These are phyloP conservation scores for Trichomonascaceae sp. DNA, from an alignment of 1,139 yeast species.

Conservation along the genomic window DNA sequence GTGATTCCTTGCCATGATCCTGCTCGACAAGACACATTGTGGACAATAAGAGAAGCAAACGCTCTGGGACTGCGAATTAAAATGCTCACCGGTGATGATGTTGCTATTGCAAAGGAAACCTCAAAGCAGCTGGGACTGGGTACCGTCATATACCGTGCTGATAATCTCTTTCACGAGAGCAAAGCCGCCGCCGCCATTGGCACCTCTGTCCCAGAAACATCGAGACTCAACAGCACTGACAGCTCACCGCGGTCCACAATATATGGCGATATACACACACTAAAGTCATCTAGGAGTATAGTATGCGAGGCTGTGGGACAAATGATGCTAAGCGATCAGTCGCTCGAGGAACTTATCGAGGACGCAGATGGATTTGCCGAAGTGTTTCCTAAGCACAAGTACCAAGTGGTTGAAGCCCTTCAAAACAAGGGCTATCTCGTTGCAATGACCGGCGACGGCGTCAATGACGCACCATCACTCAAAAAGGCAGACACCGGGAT, in stretches of 20 bases:
- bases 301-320: not conserved
- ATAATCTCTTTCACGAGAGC: not conserved
- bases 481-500: constrained; percentile 75
- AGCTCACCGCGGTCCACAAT: too few species aligned
- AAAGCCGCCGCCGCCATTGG: not conserved
- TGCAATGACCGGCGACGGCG: constrained; percentile 80
- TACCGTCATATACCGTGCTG: constrained; percentile 56
- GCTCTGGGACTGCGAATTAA: constrained; percentile 52
- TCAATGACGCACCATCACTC: constrained; percentile 66
- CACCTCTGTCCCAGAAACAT: not conserved
- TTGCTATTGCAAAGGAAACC: constrained; percentile 63
- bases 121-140: constrained; percentile 61
- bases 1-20: constrained; percentile 68
- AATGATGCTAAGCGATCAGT: constrained; percentile 38
- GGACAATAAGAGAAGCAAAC: constrained; percentile 55
- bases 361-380: constrained; percentile 74
- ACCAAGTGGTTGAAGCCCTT: constrained; percentile 65
- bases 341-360: constrained; percentile 65
- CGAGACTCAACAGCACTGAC: not conserved
- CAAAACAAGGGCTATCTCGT: constrained; percentile 68
- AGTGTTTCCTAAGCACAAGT: constrained; percentile 74
- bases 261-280: too few species aligned
- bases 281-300: too few species aligned
- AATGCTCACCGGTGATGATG: constrained; percentile 69
- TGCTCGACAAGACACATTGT: constrained; percentile 63